Conservation (phyloP, 2,329 filamentous ascomycete species). For the Fusarium sp. region DNA sequence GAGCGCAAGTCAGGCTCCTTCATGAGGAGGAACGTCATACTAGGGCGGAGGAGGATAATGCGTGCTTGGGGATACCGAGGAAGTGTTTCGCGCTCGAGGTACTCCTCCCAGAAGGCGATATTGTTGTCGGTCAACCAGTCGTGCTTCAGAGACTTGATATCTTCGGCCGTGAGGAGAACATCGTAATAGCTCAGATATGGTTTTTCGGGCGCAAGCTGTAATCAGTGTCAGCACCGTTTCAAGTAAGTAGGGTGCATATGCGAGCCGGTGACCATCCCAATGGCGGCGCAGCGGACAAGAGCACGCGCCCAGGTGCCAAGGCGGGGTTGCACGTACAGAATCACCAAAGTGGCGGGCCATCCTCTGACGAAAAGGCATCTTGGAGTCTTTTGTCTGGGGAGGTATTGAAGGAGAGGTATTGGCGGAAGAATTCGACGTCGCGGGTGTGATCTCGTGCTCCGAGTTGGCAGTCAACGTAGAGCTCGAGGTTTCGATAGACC, state of each 20-base stretch:
- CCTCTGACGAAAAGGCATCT: constrained; percentile 55
- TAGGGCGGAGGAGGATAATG: constrained; percentile 90
- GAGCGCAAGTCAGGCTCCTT: constrained; percentile 71
- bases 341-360: constrained; percentile 63
- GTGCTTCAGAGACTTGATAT: constrained; percentile 86
- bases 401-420: constrained; percentile 23
- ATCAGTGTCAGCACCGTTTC: constrained; percentile 20
- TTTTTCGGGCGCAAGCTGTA: constrained; percentile 62
- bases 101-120: constrained; percentile 99
- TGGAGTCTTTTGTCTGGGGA: constrained; percentile 36
- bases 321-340: constrained; percentile 52
- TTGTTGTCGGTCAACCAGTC: constrained; percentile 99
- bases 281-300: constrained; percentile 13
- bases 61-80: constrained; percentile 82
- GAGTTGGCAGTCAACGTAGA: constrained; percentile 37
- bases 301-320: constrained; percentile 19
- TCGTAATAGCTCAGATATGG: constrained; percentile 57
- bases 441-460: constrained; percentile 34
- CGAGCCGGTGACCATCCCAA: constrained; percentile 20
- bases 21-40: constrained; percentile 92
- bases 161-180: constrained; percentile 79
- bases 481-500: constrained; percentile 35
- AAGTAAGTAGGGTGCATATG: constrained; percentile 10
- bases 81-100: constrained; percentile 90
- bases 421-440: constrained; percentile 21